Evolutionary conservation across 2,329 filamentous ascomycete species (phyloP), one percentile per base, ranked within the genome.

Genomic region (Neonectria hederae): DNA sequence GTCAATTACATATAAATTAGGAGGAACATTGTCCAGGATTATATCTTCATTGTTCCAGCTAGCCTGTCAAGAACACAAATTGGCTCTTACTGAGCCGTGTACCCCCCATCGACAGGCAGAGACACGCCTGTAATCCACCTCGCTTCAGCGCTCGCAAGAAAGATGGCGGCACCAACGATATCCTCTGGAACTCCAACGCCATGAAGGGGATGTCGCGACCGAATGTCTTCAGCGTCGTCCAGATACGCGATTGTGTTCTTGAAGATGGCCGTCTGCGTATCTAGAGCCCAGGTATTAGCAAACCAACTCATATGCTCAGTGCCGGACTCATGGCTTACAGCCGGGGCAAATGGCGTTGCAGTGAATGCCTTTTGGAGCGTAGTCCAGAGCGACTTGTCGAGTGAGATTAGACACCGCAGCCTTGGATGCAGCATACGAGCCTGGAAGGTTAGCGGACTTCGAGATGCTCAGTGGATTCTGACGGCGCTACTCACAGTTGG

Each of bases 321-420:
- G 48, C 30, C 21, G 8, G 5, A 28, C 7, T 30, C 6, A 19
- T 19, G n/a, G 21, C 65, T 56, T 19, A 70, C 70, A 87, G 6
- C 85, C 86, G 5, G 86, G 85, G 57, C 84, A 86, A 5, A 87
- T 77, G 0, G 83, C 83, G 67, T 87, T 87, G 35, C 81, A 80
- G 64, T 87, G 84, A 26, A 87, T 84, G 0, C 79, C 75, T 11
- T 82, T 71, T 0, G 72, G 71, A 0, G 81, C 84, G 65, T 84
- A 86, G 43, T 87, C 85, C 38, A 83, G 64, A 0, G 84, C 84
- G 0, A 84, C 77, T 9, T 80, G 75, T 35, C 80, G 78, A 0
- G 84, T 87, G 4, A 87, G 65, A n/a, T 82, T 83, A 3, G 81
- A 76, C 0, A 86, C 83, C 0, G 82, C 84, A 6, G 82, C 83